A percentile compares a stretch with the other conserved stretches of the same genome.
phyloP scores from a whole-genome alignment of 75 land plant species.

The Cryptomeria japonica region DNA sequence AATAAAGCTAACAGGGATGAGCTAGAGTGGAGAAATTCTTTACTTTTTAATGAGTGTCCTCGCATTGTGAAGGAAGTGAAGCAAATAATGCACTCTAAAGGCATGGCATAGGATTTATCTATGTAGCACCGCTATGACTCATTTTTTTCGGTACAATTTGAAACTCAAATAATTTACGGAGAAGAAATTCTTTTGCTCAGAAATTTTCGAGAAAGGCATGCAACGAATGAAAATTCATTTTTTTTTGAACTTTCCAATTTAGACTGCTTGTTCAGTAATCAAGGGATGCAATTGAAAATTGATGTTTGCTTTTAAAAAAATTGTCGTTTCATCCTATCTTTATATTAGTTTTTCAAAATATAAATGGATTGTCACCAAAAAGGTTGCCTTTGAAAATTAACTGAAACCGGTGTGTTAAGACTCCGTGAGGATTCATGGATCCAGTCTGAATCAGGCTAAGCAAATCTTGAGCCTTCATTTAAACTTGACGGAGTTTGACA shows the following conservation, averaged over 20 bases:
- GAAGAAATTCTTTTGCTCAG: neutral
- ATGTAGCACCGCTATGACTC: neutral
- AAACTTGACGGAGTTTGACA: no score
- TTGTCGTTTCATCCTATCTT: neutral
- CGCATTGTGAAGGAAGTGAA: constrained; percentile 66
- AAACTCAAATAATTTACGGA: neutral
- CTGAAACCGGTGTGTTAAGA: neutral
- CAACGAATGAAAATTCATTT: neutral
- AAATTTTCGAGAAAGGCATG: neutral
- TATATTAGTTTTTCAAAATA: neutral
- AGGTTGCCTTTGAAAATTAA: neutral
- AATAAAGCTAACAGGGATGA: constrained; percentile 63
- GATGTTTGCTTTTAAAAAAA: neutral
- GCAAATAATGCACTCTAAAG: constrained; percentile 30
- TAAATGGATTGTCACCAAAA: neutral
- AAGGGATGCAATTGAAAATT: neutral
- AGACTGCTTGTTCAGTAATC: neutral
- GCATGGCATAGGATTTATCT: neutral
- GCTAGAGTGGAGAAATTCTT: constrained; percentile 58
- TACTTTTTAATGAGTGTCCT: constrained; percentile 69
- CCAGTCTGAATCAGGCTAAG: no score
- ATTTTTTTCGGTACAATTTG: neutral
- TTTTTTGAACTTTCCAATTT: neutral
- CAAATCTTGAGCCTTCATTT: no score
- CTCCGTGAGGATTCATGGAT: no score